Base-by-base conservation (phyloP, 208 protist genomes). In the Sergeia podlipaevii region DNA sequence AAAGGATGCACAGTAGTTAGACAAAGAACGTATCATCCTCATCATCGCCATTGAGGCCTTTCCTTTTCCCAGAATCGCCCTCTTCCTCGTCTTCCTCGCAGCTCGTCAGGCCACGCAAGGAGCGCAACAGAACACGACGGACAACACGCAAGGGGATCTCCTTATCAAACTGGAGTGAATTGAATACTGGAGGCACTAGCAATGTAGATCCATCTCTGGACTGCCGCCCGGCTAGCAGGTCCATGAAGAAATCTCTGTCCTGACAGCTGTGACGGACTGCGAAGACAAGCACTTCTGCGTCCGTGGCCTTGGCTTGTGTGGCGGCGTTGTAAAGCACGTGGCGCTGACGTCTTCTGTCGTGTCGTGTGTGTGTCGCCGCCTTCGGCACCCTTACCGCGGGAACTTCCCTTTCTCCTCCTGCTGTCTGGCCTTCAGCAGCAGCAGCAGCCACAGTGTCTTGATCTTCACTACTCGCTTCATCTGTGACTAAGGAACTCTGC, bases 251-350 rank as follows among this genome's bases (percentile, higher is more conserved):
- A 1, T 45, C 24, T 13, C 43, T 36, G 44, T 83, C 43, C 7
- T 72, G 28, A 62, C 82, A 88, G 64, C 75, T 89, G 44, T 67
- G 79, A 6, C 83, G 87, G 15, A 95, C 53, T 2, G 80, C 80
- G 52, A 70, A 86, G 1, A 70, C 66, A 30, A 91, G 63, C 57
- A 74, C 71, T 17, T 77, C 78, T 26, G 69, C 67, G 30, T 89
- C 76, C 1, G 80, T 90, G 17, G 87, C 83, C 20, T 50, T 46
- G 24, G 53, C 50, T 6, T 48, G 60, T 13, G 83, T 90, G 4
- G 61, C 57, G 1, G 58, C 46, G 57, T 95, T 90, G 57, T 82
- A 89, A 43, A 94, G 54, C 21, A 85, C 71, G 5, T 62, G 41
- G 11, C 15, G 42, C 15, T 21, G 18, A 11, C 15, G 11, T 47